Base-by-base conservation (phyloP, 805 yeast species). In the Wickerhamiella spandovensis region DNA sequence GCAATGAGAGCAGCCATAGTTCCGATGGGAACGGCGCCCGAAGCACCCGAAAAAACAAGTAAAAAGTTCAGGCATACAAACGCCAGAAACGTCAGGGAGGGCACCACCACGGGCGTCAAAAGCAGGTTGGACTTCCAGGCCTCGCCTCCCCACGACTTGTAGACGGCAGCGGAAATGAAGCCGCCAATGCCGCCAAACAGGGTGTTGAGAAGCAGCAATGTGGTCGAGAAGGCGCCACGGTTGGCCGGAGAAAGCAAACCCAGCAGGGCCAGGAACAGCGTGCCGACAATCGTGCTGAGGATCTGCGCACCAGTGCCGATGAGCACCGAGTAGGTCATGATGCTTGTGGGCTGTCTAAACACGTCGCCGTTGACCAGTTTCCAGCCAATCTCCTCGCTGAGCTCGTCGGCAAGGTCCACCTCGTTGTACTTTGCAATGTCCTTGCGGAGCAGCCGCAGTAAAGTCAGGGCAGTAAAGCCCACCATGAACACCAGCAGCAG, bases 331-430 rank as follows among this genome's bases (percentile, higher is more conserved):
- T 88, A 73, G 5, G 84, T 52, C 76, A 88, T 74, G 50, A 83
- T 73, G 56, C 76, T 70, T 47, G 72, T 64, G 43, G 97, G 97
- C 8, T 89, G 69, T 66, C 97, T 78, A 71, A 90, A 90, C 28
- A 90, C 88, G 65, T 90, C 97, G 54, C 97, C 97, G 60, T 89
- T 94, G 39, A 88, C 82, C 56, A 92, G 74, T 65, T 92, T 92
- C 98, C 98, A 92, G 39, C 98, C 98, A 62, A 88, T 76, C 65
- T 92, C 97, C 61, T 88, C 95, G 54, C 86, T 81, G 48, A 87
- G 77, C 51, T 84, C 95, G 46, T 70, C 74, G 63, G 84, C 92
- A 59, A 90, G 74, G 62, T 84, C 87, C 56, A 90, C 76, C 64
- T 85, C 95, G 64, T 90, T 90, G 68, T 92, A 92, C 60, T 83